Conservation (phyloP, 305 asterid genomes). For the Fraxinus platypoda region DNA sequence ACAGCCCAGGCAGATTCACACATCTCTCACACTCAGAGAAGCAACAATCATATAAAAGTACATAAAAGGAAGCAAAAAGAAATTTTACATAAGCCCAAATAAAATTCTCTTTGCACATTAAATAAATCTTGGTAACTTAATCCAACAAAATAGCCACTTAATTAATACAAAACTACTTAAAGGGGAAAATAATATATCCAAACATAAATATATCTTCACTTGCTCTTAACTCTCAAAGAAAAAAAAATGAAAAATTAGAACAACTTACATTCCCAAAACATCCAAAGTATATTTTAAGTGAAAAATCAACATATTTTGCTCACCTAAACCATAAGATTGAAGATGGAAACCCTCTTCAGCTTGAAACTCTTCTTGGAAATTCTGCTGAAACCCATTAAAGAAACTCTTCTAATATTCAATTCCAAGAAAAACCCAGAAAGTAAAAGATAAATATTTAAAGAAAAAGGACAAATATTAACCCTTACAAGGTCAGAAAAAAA, state of each 20-base stretch:
- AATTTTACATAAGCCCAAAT: not conserved
- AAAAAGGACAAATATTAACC: slow-evolving; percentile 37
- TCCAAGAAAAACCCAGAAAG: slow-evolving; percentile 25
- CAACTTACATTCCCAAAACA: not conserved
- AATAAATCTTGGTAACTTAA: not conserved
- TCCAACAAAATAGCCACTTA: not conserved
- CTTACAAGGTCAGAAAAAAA: not conserved
- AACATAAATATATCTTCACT: not conserved
- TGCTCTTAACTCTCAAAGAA: not conserved
- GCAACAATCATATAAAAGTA: too few relatives aligned
- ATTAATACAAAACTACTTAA: not conserved
- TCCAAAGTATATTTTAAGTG: slow-evolving; percentile 14
- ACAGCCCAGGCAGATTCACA: too few relatives aligned
- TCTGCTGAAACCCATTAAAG: slow-evolving; percentile 14
- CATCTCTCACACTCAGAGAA: too few relatives aligned
- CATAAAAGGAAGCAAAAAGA: too few relatives aligned
- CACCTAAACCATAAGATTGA: slow-evolving; percentile 31
- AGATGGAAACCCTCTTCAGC: slow-evolving; percentile 20
- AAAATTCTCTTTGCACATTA: not conserved
- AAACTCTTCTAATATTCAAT: slow-evolving; percentile 4
- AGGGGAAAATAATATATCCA: not conserved
- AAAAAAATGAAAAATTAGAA: slow-evolving; percentile 12
- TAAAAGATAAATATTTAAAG: slow-evolving; percentile 3
- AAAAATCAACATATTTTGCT: slow-evolving; percentile 4
- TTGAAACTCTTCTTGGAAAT: slow-evolving; percentile 3